Base-by-base conservation (phyloP, 1,284 basidiomycete species). In the Ceratobasidium sp. region DNA sequence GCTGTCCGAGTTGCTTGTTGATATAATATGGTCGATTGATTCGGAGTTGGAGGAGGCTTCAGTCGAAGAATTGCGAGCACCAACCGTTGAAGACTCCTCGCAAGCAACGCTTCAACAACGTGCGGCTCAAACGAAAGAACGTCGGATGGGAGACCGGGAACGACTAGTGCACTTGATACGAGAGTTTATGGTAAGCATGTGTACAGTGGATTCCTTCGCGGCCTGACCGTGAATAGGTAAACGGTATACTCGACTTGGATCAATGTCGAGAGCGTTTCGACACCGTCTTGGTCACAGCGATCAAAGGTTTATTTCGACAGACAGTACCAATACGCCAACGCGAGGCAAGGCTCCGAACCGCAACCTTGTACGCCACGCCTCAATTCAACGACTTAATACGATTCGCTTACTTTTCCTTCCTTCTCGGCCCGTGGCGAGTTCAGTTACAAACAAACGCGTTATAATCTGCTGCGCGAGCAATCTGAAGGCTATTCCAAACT, bases 371-470 rank as follows among this genome's bases (percentile, higher is more conserved):
- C 79, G 92, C 86, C 55, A 61, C 30, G 41, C 74, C 34, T 30
- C 55, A 69, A 23, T 36, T 53, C 50, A 48, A 57, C 45, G 5
- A 43, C 8, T 34, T 46, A 67, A 10, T 58, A 67, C 73, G 48
- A 50, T 60, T 58, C 46, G 50, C 53, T 72, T 65, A 72, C 55
- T 53, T 32, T 50, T 72, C 18, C 45, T 32, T 65, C 30, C 34
- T 59, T n/a, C 30, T 76, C 60, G 52, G 14, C 55, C 39, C 45
- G 43, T 36, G 64, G 45, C 26, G 69, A 69, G 41, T 32, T 58
- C 77, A 93, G 92, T 81, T 99, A 97, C 86, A 98, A 97, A 80
- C 97, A 99, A 81, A 96, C 96, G 82, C 98, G 98, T 81, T 98
- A 96, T 85, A 99, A 99, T 78, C 87, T 99, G 39, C 86, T 98